Evolutionary conservation across 148 eudicot species (phyloP).

Genomic region (Camellia sinensis): DNA sequence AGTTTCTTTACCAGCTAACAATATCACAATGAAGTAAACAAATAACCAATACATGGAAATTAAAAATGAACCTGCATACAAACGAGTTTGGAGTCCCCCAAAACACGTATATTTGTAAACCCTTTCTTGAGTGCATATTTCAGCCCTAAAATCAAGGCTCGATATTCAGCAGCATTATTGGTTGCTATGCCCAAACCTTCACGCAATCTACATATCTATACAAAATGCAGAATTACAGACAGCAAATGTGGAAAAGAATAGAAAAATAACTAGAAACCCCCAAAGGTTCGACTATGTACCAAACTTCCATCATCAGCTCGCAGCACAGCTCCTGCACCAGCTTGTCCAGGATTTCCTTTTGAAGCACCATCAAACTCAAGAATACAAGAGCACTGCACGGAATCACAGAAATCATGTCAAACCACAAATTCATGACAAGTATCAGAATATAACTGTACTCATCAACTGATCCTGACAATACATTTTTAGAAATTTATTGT

Average conservation of each 20-base stretch:
- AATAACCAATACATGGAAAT: constrained; percentile 1
- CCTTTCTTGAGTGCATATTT: constrained; percentile 80
- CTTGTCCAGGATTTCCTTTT: constrained; percentile 93
- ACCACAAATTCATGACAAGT: background rate
- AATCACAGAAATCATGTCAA: constrained; percentile 18
- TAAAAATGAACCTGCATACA: constrained; percentile 74
- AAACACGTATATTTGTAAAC: constrained; percentile 59
- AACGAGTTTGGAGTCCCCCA: constrained; percentile 94
- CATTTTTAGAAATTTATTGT: background rate
- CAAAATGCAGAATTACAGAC: constrained; percentile 12
- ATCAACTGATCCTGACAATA: constrained; percentile 2
- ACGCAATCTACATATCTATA: constrained; percentile 75
- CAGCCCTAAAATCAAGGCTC: constrained; percentile 76
- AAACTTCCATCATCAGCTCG: constrained; percentile 60
- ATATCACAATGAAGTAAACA: background rate
- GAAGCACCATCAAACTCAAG: constrained; percentile 96
- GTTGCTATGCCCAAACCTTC: constrained; percentile 91
- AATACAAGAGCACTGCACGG: constrained; percentile 57
- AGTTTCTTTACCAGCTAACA: no score
- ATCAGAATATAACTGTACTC: background rate
- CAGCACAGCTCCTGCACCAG: constrained; percentile 92
- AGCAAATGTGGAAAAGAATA: background rate
- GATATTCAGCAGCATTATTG: constrained; percentile 81
- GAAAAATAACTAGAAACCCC: constrained; percentile 3
- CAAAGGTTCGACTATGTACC: constrained; percentile 34